These are phyloP conservation scores for Fomitopsis betulina DNA, from an alignment of 1,284 basidiomycete species.

Conservation along the genomic window DNA sequence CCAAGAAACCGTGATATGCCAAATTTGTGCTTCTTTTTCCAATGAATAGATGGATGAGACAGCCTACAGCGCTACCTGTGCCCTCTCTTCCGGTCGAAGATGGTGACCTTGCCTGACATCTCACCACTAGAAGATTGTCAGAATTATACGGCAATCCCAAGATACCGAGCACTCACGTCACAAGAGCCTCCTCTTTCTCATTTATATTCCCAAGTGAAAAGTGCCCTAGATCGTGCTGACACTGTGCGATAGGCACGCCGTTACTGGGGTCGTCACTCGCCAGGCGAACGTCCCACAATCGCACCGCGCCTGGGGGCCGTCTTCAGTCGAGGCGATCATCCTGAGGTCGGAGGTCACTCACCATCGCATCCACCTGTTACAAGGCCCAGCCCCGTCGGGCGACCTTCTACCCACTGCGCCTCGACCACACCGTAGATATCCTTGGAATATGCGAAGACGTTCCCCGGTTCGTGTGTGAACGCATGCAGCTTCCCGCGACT, in stretches of 20 bases:
- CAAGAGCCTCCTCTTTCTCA: conserved; percentile 47
- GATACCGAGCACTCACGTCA: conserved; percentile 46
- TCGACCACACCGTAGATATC: conserved; percentile 48
- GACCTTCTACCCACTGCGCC: conserved; percentile 50
- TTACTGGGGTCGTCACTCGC: conserved; percentile 36
- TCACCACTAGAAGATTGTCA: conserved; percentile 13
- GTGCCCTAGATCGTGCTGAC: conserved; percentile 50
- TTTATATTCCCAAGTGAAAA: conserved; percentile 56
- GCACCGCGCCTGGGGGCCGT: conserved; percentile 50
- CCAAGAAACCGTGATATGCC: no score
- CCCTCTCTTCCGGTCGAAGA: conserved; percentile 7
- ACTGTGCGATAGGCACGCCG: conserved; percentile 45
- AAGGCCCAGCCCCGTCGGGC: conserved; percentile 39
- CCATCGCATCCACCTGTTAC: conserved; percentile 65
- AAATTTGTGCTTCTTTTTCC: no score
- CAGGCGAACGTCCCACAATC: conserved; percentile 56
- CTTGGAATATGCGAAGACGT: conserved; percentile 15
- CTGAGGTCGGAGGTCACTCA: conserved; percentile 23
- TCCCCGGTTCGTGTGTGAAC: conserved; percentile 37
- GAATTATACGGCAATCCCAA: background rate
- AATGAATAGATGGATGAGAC: no score
- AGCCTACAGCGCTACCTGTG: background rate
- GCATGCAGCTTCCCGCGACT: conserved; percentile 38
- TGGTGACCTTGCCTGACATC: conserved; percentile 17
- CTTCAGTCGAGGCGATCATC: background rate